phyloP scores from a whole-genome alignment of 2,329 filamentous ascomycete species.

The Diaporthe aspalathi region DNA sequence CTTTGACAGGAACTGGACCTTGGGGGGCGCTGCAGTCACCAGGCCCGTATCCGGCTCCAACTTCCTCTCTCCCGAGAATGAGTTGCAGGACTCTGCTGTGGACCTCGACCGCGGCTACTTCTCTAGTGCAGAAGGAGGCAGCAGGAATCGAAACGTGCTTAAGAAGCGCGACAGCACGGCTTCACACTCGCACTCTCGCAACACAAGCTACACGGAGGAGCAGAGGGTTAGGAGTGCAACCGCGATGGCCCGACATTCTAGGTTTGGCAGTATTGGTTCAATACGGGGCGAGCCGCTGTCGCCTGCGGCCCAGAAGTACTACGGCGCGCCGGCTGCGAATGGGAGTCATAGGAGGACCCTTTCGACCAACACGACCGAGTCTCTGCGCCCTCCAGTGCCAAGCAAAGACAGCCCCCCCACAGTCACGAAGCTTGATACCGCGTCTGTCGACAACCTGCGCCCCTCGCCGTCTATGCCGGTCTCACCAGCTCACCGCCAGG shows the following conservation, averaged over 20 bases:
- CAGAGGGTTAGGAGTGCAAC: constrained; percentile 74
- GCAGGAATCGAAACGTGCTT: constrained; percentile 79
- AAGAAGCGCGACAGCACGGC: constrained; percentile 77
- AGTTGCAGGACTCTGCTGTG: constrained; percentile 59
- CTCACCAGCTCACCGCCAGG: constrained; percentile 58
- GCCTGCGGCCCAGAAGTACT: constrained; percentile 78
- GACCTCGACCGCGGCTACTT: constrained; percentile 93
- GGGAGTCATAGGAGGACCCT: constrained; percentile 69
- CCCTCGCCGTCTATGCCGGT: constrained; percentile 52
- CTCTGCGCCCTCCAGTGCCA: constrained; percentile 61
- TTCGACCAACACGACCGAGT: constrained; percentile 68
- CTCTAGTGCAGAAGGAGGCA: constrained; percentile 86
- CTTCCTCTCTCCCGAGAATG: constrained; percentile 62
- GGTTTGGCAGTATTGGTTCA: constrained; percentile 83
- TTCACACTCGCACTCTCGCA: constrained; percentile 75
- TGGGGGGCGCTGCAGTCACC: constrained; percentile 60
- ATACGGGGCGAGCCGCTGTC: constrained; percentile 70
- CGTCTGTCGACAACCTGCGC: constrained; percentile 48
- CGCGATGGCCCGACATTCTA: constrained; percentile 77
- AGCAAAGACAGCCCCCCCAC: constrained; percentile 67
- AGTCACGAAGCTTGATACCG: constrained; percentile 71
- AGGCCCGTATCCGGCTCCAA: constrained; percentile 46
- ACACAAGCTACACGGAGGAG: constrained; percentile 82
- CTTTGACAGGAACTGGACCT: constrained; percentile 77
- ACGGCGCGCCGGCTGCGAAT: constrained; percentile 59